A percentile compares a stretch with the other conserved stretches of the same genome.
Conservation (phyloP, 139 green algal genomes). For the Pycnococcus provasolii region DNA sequence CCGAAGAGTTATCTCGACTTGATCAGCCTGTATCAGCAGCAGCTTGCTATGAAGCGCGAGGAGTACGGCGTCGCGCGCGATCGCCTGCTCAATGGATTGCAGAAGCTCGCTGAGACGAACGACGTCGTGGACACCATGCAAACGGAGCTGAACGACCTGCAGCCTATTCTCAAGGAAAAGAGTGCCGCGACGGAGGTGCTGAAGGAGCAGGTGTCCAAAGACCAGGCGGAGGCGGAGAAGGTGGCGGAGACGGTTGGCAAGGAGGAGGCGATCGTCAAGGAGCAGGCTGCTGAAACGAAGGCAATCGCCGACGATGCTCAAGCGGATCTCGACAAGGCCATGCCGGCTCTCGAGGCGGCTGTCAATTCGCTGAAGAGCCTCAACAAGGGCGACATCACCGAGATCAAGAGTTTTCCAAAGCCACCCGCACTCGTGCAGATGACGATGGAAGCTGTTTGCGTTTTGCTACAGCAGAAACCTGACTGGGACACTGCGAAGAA, state of each 20-base stretch:
- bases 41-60: slow-evolving; percentile 36
- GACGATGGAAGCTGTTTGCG: slow-evolving; percentile 54
- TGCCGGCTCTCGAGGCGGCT: slow-evolving; percentile 64
- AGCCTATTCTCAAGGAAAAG: slow-evolving; percentile 65
- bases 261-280: slow-evolving; percentile 62
- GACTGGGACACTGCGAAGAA: slow-evolving; percentile 69
- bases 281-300: slow-evolving; percentile 39
- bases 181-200: slow-evolving; percentile 49
- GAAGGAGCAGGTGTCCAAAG: slow-evolving; percentile 49
- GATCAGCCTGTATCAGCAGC: slow-evolving; percentile 61
- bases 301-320: slow-evolving; percentile 65
- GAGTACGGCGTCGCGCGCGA: slow-evolving; percentile 43
- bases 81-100: slow-evolving; percentile 63
- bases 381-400: slow-evolving; percentile 55
- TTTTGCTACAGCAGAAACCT: slow-evolving; percentile 51
- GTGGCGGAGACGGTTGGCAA: slow-evolving; percentile 50
- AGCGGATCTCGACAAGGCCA: slow-evolving; percentile 64
- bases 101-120: slow-evolving; percentile 73
- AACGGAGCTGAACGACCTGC: slow-evolving; percentile 52
- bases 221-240: slow-evolving; percentile 59
- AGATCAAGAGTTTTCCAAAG: slow-evolving; percentile 72
- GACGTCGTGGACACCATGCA: slow-evolving; percentile 65
- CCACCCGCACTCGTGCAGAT: slow-evolving; percentile 50
- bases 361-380: slow-evolving; percentile 63
- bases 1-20: slow-evolving; percentile 80